A percentile compares a stretch with the other conserved stretches of the same genome.
phyloP scores from a whole-genome alignment of 2,329 filamentous ascomycete genomes.

The Microsporum canis region DNA sequence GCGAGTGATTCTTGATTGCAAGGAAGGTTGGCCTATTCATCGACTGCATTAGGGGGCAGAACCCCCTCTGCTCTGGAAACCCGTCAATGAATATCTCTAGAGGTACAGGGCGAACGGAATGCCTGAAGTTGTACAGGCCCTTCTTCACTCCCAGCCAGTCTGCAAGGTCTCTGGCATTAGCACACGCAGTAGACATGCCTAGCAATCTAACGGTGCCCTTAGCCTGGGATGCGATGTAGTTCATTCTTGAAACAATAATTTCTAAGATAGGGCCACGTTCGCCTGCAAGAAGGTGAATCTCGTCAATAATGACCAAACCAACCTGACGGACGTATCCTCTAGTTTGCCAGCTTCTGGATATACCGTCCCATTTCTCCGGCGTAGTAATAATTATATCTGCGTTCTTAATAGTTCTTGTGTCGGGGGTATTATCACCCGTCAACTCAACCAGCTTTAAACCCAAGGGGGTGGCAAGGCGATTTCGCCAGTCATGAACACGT shows the following conservation, averaged over 20 bases:
- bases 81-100: constrained; percentile 95
- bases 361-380: constrained; percentile 99
- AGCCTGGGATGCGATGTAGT: constrained; percentile 92
- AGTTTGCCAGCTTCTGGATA: constrained; percentile 96
- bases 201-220: constrained; percentile 79
- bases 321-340: constrained; percentile 93
- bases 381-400: constrained; percentile 98
- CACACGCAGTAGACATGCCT: constrained; percentile 98
- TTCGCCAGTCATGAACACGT: constrained; percentile 88
- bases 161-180: constrained; percentile 83
- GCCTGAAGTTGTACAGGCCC: constrained; percentile 90
- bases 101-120: constrained; percentile 91
- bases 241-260: constrained; percentile 90
- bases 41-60: constrained; percentile 95
- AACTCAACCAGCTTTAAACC: constrained; percentile 86
- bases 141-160: constrained; percentile 98
- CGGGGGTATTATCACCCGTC: constrained; percentile 95
- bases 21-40: constrained; percentile 98
- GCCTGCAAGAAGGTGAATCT: constrained; percentile 93
- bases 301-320: constrained; percentile 92
- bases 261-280: constrained; percentile 95
- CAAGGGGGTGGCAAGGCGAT: constrained; percentile 67
- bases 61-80: constrained; percentile 87
- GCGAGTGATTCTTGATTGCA: constrained; percentile 91
- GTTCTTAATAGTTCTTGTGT: constrained; percentile 87